phyloP scores from a whole-genome alignment of 805 yeast species.

The Pichia eremophila region DNA sequence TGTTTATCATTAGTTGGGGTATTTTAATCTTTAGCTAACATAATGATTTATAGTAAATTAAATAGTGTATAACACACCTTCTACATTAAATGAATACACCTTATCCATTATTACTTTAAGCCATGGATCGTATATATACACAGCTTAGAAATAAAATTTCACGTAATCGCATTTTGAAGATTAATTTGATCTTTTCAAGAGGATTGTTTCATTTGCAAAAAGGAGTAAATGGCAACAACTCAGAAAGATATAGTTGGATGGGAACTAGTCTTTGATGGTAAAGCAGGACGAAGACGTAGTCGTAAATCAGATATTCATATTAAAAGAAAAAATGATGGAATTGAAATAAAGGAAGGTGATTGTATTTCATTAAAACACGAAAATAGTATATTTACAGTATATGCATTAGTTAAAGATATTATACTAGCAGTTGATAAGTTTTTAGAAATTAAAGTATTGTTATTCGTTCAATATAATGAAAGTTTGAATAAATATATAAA shows the following conservation, averaged over 20 bases:
- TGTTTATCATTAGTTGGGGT: no score
- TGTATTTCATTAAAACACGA: slow-evolving; percentile 29
- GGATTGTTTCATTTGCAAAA: no score
- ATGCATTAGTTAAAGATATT: slow-evolving; percentile 42
- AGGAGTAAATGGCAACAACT: slow-evolving; percentile 18
- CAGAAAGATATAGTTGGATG: slow-evolving; percentile 28
- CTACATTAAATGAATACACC: no score
- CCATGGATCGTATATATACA: no score
- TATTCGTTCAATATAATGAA: slow-evolving; percentile 37
- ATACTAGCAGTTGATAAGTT: slow-evolving; percentile 39
- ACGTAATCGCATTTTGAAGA: no score
- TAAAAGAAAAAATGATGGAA: slow-evolving; percentile 35
- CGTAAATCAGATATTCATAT: slow-evolving; percentile 22
- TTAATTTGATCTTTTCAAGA: no score
- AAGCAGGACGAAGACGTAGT: slow-evolving; percentile 17
- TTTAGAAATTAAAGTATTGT: slow-evolving; percentile 39
- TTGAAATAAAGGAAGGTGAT: slow-evolving; percentile 46
- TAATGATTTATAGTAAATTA: no score
- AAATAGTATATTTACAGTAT: not conserved
- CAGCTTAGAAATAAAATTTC: no score
- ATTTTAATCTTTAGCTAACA: no score
- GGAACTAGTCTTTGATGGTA: slow-evolving; percentile 19
- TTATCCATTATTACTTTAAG: no score
- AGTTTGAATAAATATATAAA: slow-evolving; percentile 17
- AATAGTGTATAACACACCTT: no score